Conservation (phyloP, 1,139 yeast species). For the Saccharomyces hybrid region DNA sequence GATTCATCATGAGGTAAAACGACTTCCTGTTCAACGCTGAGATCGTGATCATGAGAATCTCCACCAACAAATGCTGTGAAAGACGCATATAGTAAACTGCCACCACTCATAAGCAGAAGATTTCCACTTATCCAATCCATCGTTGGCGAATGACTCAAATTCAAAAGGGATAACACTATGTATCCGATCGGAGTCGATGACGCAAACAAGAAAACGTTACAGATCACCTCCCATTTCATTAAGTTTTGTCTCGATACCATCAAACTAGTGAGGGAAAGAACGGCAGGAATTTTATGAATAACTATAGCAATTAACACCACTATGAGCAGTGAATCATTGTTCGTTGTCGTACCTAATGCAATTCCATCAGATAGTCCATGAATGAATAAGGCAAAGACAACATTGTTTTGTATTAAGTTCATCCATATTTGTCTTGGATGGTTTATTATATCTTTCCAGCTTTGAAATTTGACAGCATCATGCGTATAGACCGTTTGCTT, state of each 20-base stretch:
- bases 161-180: conserved; percentile 21
- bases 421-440: conserved; percentile 17
- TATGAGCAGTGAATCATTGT: conserved; percentile 38
- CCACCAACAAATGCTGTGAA: conserved; percentile 26
- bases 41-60: conserved; percentile 11
- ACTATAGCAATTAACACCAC: conserved; percentile 47
- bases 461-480: conserved; percentile 8
- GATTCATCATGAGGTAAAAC: conserved; percentile 14
- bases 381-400: conserved; percentile 49
- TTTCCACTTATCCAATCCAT: conserved; percentile 29
- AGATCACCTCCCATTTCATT: conserved; percentile 23
- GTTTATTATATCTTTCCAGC: conserved; percentile 16
- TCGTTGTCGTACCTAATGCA: conserved; percentile 50
- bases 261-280: conserved; percentile 45
- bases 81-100: conserved; percentile 31
- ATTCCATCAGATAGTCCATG: conserved; percentile 61
- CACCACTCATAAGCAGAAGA: conserved; percentile 30
- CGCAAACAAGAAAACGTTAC: conserved; percentile 29
- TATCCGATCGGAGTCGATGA: conserved; percentile 31
- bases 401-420: conserved; percentile 32
- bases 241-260: conserved; percentile 29
- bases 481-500: not conserved
- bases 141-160: conserved; percentile 20
- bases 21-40: not conserved
- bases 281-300: conserved; percentile 58